phyloP scores from a whole-genome alignment of 2,329 filamentous ascomycete species.

The Venturia aucupariae region DNA sequence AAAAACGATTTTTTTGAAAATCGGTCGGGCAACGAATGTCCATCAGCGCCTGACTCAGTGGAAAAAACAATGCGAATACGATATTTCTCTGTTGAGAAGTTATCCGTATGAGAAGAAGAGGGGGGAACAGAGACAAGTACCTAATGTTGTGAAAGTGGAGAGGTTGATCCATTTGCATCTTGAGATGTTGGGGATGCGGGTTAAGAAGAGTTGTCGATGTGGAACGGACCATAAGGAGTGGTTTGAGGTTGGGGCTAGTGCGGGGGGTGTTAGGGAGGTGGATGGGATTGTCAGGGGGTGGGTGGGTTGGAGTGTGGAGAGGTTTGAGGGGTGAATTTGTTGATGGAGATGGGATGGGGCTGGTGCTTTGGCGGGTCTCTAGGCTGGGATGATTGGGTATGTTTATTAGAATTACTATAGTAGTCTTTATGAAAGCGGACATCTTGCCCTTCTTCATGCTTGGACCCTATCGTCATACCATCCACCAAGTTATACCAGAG shows the following conservation, averaged over 20 bases:
- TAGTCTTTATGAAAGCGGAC: too few species aligned
- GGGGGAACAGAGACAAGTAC: constrained; percentile 51
- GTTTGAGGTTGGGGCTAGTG: constrained; percentile 78
- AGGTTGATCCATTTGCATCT: constrained; percentile 65
- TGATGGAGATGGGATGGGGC: not conserved
- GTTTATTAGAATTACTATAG: too few species aligned
- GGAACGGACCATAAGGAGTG: constrained; percentile 85
- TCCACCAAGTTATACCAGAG: too few species aligned
- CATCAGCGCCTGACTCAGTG: constrained; percentile 87
- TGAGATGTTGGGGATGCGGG: constrained; percentile 58
- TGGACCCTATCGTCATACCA: too few species aligned
- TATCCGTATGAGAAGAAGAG: constrained; percentile 63
- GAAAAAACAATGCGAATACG: constrained; percentile 85
- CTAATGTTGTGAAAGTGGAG: constrained; percentile 81
- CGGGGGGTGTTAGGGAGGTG: constrained; percentile 57
- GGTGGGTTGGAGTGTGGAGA: constrained; percentile 70
- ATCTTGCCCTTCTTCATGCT: too few species aligned
- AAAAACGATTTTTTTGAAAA: constrained; percentile 39
- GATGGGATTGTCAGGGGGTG: constrained; percentile 73
- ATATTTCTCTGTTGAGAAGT: constrained; percentile 77
- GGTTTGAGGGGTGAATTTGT: not conserved
- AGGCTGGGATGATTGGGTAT: too few species aligned
- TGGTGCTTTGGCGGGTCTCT: too few species aligned
- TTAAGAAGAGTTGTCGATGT: constrained; percentile 62
- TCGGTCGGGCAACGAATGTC: constrained; percentile 67